These are phyloP conservation scores for Sporothrix curviconia DNA, from an alignment of 2,329 filamentous ascomycete genomes.

Conservation along the genomic window DNA sequence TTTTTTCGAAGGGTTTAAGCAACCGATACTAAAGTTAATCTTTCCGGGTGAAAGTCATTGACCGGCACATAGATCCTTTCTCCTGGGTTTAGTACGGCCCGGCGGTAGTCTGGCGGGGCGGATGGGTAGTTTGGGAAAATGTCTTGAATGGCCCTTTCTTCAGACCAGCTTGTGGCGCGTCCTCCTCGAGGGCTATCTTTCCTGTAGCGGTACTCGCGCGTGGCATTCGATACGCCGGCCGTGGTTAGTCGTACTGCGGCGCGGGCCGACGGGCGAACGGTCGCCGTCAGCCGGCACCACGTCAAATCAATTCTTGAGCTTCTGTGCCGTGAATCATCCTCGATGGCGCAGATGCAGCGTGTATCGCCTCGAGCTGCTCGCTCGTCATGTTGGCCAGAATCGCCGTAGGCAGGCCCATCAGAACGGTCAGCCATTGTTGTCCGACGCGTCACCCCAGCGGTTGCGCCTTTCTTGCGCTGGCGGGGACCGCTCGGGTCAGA, in stretches of 20 bases:
- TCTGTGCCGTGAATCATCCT: conserved; percentile 99
- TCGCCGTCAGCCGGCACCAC: conserved; percentile 95
- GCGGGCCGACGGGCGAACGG: conserved; percentile 88
- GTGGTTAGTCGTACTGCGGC: conserved; percentile 98
- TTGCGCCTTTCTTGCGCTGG: conserved; percentile 87
- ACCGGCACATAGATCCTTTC: conserved; percentile 99
- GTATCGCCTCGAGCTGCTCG: conserved; percentile 96
- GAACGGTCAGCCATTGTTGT: conserved; percentile 96
- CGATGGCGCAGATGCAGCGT: conserved; percentile 92
- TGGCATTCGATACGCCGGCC: conserved; percentile 99
- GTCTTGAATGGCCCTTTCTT: conserved; percentile 99
- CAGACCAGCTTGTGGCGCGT: conserved; percentile 96
- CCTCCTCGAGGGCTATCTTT: conserved; percentile 97
- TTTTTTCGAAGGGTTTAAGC: conserved; percentile 99
- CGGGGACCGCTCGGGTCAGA: background rate
- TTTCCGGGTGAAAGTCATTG: conserved; percentile 99
- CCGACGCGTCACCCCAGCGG: conserved; percentile 92
- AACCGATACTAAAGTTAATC: conserved; percentile 99
- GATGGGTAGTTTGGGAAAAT: conserved; percentile 99
- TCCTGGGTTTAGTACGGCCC: conserved; percentile 99
- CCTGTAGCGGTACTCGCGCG: conserved; percentile 94
- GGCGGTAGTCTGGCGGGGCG: conserved; percentile 95
- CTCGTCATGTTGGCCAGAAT: conserved; percentile 97
- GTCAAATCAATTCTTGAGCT: conserved; percentile 97
- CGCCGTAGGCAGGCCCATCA: conserved; percentile 95